phyloP scores from a whole-genome alignment of 768 basidiomycete species.

The Gloeophyllum trabeum region DNA sequence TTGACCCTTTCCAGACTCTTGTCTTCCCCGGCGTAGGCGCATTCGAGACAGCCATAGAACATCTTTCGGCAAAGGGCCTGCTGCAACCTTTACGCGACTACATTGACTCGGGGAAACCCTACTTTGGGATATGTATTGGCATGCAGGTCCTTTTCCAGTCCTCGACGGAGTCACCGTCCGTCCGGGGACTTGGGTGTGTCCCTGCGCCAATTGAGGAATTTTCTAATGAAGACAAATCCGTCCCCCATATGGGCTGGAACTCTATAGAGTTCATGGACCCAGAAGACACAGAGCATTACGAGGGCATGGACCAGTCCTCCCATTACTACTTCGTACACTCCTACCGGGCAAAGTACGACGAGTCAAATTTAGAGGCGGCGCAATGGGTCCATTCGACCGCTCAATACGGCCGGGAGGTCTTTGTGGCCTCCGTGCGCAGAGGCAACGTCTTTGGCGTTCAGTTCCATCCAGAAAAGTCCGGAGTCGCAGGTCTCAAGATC shows the following conservation, averaged over 20 bases:
- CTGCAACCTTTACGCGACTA: constrained; percentile 74
- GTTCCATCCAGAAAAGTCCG: constrained; percentile 98
- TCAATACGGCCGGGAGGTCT: constrained; percentile 89
- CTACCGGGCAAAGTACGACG: constrained; percentile 71
- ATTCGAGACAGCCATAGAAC: constrained; percentile 78
- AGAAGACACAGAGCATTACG: constrained; percentile 23
- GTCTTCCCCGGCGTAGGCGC: constrained; percentile 96
- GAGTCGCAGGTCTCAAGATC: constrained; percentile 72
- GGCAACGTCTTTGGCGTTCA: constrained; percentile 87
- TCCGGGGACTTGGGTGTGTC: constrained; percentile 73
- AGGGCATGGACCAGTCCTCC: constrained; percentile 37
- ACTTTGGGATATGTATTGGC: constrained; percentile 97
- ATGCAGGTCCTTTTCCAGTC: constrained; percentile 92
- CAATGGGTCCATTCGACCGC: constrained; percentile 80
- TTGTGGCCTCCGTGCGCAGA: constrained; percentile 74
- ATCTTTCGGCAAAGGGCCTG: constrained; percentile 62
- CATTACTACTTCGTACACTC: constrained; percentile 98
- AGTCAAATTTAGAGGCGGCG: constrained; percentile 39
- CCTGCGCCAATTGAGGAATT: constrained; percentile 76
- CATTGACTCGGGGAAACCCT: constrained; percentile 80
- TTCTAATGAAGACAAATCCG: constrained; percentile 61
- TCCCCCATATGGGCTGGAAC: constrained; percentile 99
- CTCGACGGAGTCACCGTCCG: constrained; percentile 64
- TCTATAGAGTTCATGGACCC: constrained; percentile 46
- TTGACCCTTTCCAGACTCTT: constrained; percentile 50